These are phyloP conservation scores for Phytophthora boehmeriae DNA, from an alignment of 352 stramenopile genomes.

Conservation along the genomic window DNA sequence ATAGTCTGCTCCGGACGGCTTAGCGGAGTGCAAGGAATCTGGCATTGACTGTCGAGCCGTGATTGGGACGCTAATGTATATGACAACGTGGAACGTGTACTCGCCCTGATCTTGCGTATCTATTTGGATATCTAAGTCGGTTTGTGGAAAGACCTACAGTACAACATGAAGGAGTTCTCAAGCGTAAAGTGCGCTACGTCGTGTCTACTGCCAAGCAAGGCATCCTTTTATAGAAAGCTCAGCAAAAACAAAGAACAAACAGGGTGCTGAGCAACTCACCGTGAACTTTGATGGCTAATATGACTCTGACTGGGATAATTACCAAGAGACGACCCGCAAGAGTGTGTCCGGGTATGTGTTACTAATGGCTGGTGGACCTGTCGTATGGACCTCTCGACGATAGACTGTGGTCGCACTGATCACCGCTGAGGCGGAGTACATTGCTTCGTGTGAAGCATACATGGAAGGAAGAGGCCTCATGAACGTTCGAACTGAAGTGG, in stretches of 20 bases:
- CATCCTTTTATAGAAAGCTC: too few species aligned
- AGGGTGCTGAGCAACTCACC: too few species aligned
- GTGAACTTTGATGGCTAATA: background rate
- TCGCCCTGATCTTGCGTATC: too few species aligned
- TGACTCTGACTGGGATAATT: background rate
- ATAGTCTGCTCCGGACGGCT: too few species aligned
- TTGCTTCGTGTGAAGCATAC: too few species aligned
- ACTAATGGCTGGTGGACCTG: background rate
- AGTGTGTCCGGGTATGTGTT: background rate
- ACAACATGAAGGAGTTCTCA: background rate
- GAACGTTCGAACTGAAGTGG: background rate
- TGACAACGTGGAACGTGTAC: too few species aligned
- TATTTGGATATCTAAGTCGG: too few species aligned
- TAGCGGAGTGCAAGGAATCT: too few species aligned
- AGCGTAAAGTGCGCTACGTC: background rate
- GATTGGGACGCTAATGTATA: too few species aligned
- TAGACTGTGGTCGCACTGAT: background rate
- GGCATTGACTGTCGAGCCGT: too few species aligned
- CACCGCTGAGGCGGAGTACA: background rate
- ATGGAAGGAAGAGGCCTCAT: background rate
- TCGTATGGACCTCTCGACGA: background rate
- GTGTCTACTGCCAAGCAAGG: background rate
- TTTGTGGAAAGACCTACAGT: background rate
- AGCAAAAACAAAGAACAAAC: too few species aligned
- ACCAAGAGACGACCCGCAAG: background rate